Evolutionary conservation across 176 grass and related monocot species (phyloP), one percentile per base, ranked within the genome.

Genomic region (Calamus simplicifolius): DNA sequence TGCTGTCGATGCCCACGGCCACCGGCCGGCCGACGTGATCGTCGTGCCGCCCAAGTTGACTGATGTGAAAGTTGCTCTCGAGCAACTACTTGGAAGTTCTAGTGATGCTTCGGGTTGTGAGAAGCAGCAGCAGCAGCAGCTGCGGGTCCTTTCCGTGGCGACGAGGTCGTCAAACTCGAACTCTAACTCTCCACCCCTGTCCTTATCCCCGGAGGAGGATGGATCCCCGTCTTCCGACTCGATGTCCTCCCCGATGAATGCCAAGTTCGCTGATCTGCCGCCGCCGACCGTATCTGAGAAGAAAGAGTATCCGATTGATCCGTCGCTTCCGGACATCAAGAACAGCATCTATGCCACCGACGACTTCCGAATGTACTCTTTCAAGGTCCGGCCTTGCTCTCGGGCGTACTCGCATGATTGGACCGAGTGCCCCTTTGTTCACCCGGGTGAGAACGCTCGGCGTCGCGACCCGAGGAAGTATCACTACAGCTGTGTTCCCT

Each of bases 351-450:
- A 90, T 61, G 79, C 77, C 69, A 88, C 92, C 25, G 92, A 97
- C 51, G 93, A 97, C 50, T 97, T 97, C 69, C 84, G 93, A 49
- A 97, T 97, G 81, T 97, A 82, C 71, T 81, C 83, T 60, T 97
- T 97, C 84, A 97, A 97, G 75, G 84, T 97, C 29, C 90, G 90
- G 66, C 93, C 93, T 5, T 97, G 93, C 84, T 97, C 93, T 17
- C 83, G 93, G 27, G 92, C 93, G 43, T 97, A 97, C 80, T 91
- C 87, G 16, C 93, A 97, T 55, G 93, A 97, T 75, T 97, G 93
- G 93, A 97, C 93, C 0, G 93, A 97, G 83, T 97, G 93, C 58
- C 93, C 92, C 53, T 97, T 97, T 72, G 93, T 97, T 5, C 93
- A 97, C 65, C 92, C 92, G 0, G 92, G 92, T 15, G 92, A 97